A percentile compares a stretch with the other conserved stretches of the same genome.
phyloP scores from a whole-genome alignment of 2,329 filamentous ascomycete genomes.

The Scopulariopsis brevicaulis region DNA sequence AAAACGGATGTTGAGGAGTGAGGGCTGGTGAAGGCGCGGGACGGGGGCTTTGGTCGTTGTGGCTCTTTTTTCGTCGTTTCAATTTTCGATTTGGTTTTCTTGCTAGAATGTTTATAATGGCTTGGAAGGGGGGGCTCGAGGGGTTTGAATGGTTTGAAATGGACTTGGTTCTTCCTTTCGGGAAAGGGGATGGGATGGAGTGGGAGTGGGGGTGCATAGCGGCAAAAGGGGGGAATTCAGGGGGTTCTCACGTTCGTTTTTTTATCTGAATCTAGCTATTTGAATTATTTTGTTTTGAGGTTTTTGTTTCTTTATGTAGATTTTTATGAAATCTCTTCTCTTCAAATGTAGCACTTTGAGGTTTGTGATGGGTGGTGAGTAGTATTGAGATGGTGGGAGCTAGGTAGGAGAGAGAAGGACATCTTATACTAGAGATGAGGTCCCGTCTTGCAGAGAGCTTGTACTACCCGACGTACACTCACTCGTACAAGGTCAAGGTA shows the following conservation, averaged over 20 bases:
- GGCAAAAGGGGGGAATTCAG: background rate
- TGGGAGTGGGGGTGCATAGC: constrained; percentile 6
- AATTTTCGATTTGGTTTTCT: constrained; percentile 10
- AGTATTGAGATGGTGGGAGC: too few relatives aligned
- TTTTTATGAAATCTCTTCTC: background rate
- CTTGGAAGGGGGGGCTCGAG: background rate
- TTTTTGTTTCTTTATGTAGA: background rate
- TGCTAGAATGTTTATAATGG: constrained; percentile 1
- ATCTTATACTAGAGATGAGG: too few relatives aligned
- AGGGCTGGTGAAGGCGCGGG: constrained; percentile 4
- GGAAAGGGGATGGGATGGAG: background rate
- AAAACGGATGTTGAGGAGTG: background rate
- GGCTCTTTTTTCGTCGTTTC: constrained; percentile 7
- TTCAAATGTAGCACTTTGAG: background rate
- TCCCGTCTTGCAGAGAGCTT: too few relatives aligned
- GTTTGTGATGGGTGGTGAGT: background rate
- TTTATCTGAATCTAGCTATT: constrained; percentile 2
- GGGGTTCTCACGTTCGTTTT: background rate
- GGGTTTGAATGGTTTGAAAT: background rate
- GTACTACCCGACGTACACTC: too few relatives aligned
- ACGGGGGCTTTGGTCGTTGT: constrained; percentile 7
- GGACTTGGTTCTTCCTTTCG: background rate
- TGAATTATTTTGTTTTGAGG: background rate
- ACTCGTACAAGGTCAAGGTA: too few relatives aligned
- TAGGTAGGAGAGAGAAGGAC: too few relatives aligned